Conservation (phyloP, 2,329 filamentous ascomycete species). For the Xylariaceae sp. region DNA sequence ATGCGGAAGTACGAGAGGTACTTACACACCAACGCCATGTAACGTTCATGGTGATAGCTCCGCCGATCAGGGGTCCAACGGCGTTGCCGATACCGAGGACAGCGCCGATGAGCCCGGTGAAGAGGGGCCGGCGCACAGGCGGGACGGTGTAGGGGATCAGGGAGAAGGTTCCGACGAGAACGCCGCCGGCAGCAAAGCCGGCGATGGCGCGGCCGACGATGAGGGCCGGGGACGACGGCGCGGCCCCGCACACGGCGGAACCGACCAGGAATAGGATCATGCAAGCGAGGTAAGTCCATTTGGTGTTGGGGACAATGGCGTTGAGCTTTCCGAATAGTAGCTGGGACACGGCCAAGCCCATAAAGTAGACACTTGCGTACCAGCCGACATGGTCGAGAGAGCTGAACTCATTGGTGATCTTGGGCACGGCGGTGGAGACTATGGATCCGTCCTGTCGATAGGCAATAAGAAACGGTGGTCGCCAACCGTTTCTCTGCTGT, state of each 20-base stretch:
- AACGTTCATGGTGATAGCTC: slow-evolving; percentile 11
- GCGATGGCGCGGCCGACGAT: slow-evolving; percentile 29
- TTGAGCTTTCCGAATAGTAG: no score
- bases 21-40: slow-evolving; percentile 24
- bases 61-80: slow-evolving; percentile 17
- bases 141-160: slow-evolving; percentile 17
- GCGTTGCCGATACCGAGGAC: slow-evolving; percentile 38
- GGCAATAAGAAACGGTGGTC: no score
- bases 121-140: slow-evolving; percentile 18
- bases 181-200: slow-evolving; percentile 16
- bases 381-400: no score
- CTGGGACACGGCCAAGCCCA: no score
- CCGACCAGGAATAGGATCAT: slow-evolving; percentile 24
- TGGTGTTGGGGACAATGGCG: slow-evolving; percentile 24
- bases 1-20: slow-evolving; percentile 23
- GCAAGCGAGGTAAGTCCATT: slow-evolving; percentile 15
- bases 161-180: slow-evolving; percentile 17
- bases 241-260: slow-evolving; percentile 28
- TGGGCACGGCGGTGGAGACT: no score
- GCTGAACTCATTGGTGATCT: no score
- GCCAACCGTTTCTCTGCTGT: no score
- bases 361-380: no score
- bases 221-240: slow-evolving; percentile 27
- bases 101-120: slow-evolving; percentile 34
- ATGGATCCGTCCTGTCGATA: no score